A percentile compares a stretch with the other conserved stretches of the same genome.
Conservation (phyloP, 2,329 filamentous ascomycete genomes). For the Exophiala sp. region DNA sequence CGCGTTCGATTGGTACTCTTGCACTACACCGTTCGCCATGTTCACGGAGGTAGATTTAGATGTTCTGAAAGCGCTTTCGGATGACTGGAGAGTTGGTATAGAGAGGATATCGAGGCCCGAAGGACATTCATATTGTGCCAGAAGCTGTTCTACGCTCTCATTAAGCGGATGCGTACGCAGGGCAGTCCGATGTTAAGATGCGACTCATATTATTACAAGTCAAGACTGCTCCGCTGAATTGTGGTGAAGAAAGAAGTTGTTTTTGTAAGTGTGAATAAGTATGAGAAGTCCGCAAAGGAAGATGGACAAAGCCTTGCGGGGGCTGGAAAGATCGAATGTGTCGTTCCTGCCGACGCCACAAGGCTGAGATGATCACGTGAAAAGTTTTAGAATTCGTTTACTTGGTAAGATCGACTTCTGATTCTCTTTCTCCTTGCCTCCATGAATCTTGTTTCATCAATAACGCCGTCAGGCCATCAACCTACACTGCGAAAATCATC, state of each 20-base stretch:
- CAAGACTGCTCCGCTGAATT: no score
- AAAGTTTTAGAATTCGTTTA: neutral
- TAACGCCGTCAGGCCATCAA: neutral
- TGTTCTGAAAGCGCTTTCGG: neutral
- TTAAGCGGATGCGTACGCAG: no score
- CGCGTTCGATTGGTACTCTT: slow-evolving; percentile 19
- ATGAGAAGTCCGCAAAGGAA: neutral
- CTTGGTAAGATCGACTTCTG: neutral
- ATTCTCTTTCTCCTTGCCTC: neutral
- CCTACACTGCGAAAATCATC: no score
- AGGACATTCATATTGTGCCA: no score
- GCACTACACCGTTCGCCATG: slow-evolving; percentile 22
- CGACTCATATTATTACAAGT: no score
- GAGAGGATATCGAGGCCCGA: no score
- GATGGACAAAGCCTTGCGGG: neutral
- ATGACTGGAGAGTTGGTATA: no score
- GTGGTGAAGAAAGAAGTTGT: no score
- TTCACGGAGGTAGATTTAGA: neutral
- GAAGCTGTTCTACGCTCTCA: no score
- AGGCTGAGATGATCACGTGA: neutral
- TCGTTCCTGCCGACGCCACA: neutral
- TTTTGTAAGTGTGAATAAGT: neutral
- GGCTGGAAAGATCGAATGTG: neutral
- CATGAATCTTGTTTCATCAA: neutral
- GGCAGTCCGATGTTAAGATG: no score